Evolutionary conservation across 768 basidiomycete genomes (phyloP).

Genomic region (Xanthoconium stramineum): DNA sequence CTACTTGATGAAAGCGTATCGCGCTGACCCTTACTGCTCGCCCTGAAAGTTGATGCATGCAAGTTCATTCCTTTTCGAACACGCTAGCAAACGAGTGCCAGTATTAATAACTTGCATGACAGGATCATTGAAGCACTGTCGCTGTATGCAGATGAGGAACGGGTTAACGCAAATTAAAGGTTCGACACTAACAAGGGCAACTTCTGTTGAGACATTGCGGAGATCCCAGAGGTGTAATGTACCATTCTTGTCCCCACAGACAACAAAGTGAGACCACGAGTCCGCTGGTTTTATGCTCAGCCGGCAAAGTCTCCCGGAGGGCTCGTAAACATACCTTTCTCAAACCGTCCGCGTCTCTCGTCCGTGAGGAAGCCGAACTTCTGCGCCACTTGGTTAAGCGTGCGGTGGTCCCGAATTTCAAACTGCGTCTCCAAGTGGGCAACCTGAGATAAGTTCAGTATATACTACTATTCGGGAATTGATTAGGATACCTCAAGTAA

Average conservation of each 20-base stretch:
- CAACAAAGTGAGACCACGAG: conserved; percentile 36
- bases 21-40: background rate
- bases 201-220: conserved; percentile 32
- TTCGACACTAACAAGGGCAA: conserved; percentile 21
- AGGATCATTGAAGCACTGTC: conserved; percentile 35
- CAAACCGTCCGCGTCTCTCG: conserved; percentile 41
- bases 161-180: background rate
- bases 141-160: conserved; percentile 21
- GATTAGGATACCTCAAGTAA: conserved; percentile 41
- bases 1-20: background rate
- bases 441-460: conserved; percentile 31
- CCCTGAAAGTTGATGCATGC: conserved; percentile 24
- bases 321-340: conserved; percentile 39
- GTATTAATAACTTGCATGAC: conserved; percentile 38
- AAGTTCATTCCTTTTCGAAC: conserved; percentile 38
- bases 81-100: conserved; percentile 34
- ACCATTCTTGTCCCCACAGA: conserved; percentile 43
- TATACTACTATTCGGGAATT: background rate
- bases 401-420: conserved; percentile 48
- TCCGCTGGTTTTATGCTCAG: conserved; percentile 17
- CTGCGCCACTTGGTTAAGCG: conserved; percentile 33
- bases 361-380: conserved; percentile 42
- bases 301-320: conserved; percentile 15
- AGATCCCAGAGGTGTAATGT: conserved; percentile 47
- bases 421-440: conserved; percentile 51